Evolutionary conservation across 805 yeast species (phyloP), one percentile per base, ranked within the genome.

Genomic region (Lachancea fermentati): DNA sequence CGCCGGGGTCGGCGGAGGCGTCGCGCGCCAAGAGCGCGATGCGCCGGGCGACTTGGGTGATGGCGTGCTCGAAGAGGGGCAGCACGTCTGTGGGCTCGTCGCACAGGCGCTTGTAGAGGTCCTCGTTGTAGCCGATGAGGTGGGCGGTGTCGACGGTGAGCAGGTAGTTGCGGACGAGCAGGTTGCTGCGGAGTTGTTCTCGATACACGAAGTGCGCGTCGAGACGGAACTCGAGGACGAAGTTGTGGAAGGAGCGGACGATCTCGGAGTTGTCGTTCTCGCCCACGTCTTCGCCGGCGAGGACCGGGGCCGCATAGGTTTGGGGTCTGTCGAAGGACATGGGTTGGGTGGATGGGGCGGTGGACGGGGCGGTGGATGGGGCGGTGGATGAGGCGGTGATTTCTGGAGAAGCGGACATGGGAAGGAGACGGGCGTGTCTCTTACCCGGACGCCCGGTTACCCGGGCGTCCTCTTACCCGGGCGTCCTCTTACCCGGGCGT

Each of bases 71-170:
- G 53, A 89, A 87, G 30, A 87, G 61, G 3, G 96, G 95, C 25
- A 89, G 78, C 72, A 85, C 78, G 37, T 85, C 96, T 2, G 82
- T 71, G 3, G 99, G 97, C 55, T 85, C 89, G 53, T 88, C 96
- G 43, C 79, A 65, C 47, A 93, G 69, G 49, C 78, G 78, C 61
- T 88, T 91, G 58, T 87, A 89, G 39, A 93, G 70, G 51, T 85
- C 95, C 56, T 87, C 97, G 55, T 87, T 85, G 67, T 78, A 93
- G 6, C 87, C 81, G 41, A 91, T 83, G 43, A 93, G 67, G 57
- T 93, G 96, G 40, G 83, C 95, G 35, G 85, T 72, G 49, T 85
- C 79, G 8, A 93, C 94, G 2, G 76, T 75, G 37, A 93, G 63
- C 30, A 72, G 75, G 63, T 78, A 89, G 53, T 81, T 78, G 41